Base-by-base conservation (phyloP, 164 flowering plant genomes). In the Vitis riparia region DNA sequence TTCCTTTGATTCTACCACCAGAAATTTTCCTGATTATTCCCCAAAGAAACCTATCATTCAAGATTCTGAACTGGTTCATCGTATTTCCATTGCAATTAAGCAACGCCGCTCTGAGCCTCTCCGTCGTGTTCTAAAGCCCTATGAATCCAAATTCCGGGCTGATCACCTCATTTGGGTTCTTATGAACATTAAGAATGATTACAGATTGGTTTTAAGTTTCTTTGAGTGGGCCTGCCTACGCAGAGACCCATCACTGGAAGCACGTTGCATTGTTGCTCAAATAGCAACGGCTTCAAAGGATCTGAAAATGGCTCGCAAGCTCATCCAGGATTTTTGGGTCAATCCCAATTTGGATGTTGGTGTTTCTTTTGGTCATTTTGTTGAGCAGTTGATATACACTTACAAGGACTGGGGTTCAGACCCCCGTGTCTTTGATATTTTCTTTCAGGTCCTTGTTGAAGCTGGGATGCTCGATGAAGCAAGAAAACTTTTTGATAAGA, bases 321-420 rank as follows among this genome's bases (percentile, higher is more conserved):
- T 89, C 63, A 77, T 83, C 56, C 62, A 27, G 60, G 86, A 82
- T 17, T 82, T 82, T 71, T 88, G 89, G 87, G 62, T 56, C 12
- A 84, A 72, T 60, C 79, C 84, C n/a, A 65, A 67, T 67, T 60
- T 77, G 57, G 85, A 82, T 77, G 50, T 71, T 32, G 47, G 60
- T 55, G 68, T 29, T 53, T 67, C 81, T 0, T 84, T 75, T 57
- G 8, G 69, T 61, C 75, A 71, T 52, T 84, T 88, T 76, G 65
- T 81, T 60, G 88, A 86, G 62, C 75, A 72, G 71, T 69, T 90
- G 65, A 84, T 86, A 68, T 88, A 87, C 72, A 90, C 92, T 10
- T 84, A 86, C 62, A 90, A 90, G 77, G 86, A 80, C 27, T 90
- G 94, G 94, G 89, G 94, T 59, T 78, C 88, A 47, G 71, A 82